Percentiles rank a stretch among this genome's conserved stretches.
phyloP scores from a whole-genome alignment of 495 filamentous ascomycete genomes.

The Clohesyomyces aquaticus region DNA sequence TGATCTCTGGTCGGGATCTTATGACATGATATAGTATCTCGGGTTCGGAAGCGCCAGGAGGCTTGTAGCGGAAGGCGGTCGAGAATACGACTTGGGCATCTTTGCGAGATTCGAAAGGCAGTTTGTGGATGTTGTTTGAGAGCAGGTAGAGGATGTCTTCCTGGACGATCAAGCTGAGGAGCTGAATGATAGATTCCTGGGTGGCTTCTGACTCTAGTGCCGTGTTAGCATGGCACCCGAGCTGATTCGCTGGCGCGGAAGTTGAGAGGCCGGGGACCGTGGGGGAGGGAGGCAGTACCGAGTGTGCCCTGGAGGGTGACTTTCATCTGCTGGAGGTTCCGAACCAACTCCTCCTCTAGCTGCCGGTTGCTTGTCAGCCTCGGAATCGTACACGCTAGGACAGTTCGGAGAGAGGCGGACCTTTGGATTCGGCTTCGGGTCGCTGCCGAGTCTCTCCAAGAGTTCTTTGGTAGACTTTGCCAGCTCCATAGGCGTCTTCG shows the following conservation, averaged over 20 bases:
- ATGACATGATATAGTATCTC: slow-evolving; percentile 84
- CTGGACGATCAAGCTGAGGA: slow-evolving; percentile 78
- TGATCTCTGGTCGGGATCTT: slow-evolving; percentile 79
- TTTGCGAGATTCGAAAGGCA: slow-evolving; percentile 93
- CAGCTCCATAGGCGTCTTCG: slow-evolving; percentile 62
- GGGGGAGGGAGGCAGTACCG: slow-evolving; percentile 30
- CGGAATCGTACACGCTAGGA: background rate
- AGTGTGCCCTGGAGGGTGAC: slow-evolving; percentile 49
- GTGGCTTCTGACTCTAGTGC: slow-evolving; percentile 75
- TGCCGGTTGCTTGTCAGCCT: slow-evolving; percentile 24
- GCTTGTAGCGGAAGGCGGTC: slow-evolving; percentile 80
- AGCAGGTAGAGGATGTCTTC: slow-evolving; percentile 87
- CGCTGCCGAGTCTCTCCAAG: slow-evolving; percentile 50
- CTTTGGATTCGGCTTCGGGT: slow-evolving; percentile 45
- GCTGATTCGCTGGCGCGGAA: background rate
- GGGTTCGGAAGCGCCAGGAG: slow-evolving; percentile 66
- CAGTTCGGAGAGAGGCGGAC: slow-evolving; percentile 30
- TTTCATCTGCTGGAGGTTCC: slow-evolving; percentile 50
- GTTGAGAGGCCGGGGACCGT: background rate
- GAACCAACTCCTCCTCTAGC: slow-evolving; percentile 49
- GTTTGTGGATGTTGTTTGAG: slow-evolving; percentile 72
- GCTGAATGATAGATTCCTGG: slow-evolving; percentile 80
- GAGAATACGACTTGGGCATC: slow-evolving; percentile 90
- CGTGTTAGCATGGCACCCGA: slow-evolving; percentile 23
- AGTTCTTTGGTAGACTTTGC: slow-evolving; percentile 62